Evolutionary conservation across 2,329 filamentous ascomycete genomes (phyloP).

Genomic region (Cordyceps farinosa): DNA sequence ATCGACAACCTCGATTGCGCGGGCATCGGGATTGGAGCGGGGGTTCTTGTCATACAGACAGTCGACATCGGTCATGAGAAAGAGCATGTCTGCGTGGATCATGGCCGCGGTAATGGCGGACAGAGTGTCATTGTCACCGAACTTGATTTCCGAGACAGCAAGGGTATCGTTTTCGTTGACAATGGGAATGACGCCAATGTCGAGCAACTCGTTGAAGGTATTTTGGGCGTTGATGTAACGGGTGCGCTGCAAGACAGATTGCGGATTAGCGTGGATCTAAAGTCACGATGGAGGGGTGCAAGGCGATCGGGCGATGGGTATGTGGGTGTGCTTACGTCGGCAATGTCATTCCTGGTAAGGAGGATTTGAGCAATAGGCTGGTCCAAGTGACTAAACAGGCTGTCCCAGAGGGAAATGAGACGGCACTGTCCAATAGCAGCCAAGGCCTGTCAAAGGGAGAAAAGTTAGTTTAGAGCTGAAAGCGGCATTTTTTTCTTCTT

Average conservation of each 20-base stretch:
- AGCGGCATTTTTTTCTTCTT: neutral
- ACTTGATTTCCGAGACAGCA: slow-evolving; percentile 97
- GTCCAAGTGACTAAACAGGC: slow-evolving; percentile 78
- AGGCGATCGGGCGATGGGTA: neutral
- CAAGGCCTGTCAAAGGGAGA: slow-evolving; percentile 56
- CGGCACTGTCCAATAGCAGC: slow-evolving; percentile 95
- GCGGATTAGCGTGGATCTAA: slow-evolving; percentile 16
- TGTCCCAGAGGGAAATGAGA: slow-evolving; percentile 93
- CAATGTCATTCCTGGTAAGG: slow-evolving; percentile 92
- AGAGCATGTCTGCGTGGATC: slow-evolving; percentile 94
- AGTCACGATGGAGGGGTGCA: slow-evolving; percentile 8
- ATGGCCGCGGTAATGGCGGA: slow-evolving; percentile 96
- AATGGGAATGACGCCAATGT: slow-evolving; percentile 96
- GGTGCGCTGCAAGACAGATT: slow-evolving; percentile 56
- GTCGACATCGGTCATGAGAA: slow-evolving; percentile 98
- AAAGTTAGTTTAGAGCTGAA: neutral
- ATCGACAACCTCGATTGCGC: slow-evolving; percentile 86
- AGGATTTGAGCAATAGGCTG: slow-evolving; percentile 95
- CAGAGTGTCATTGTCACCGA: slow-evolving; percentile 96
- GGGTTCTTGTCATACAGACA: slow-evolving; percentile 97
- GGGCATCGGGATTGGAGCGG: slow-evolving; percentile 75
- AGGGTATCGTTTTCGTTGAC: slow-evolving; percentile 99
- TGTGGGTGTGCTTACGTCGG: slow-evolving; percentile 60
- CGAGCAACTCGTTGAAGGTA: slow-evolving; percentile 82
- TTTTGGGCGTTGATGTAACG: slow-evolving; percentile 97